phyloP scores from a whole-genome alignment of 768 basidiomycete species.

The Udeniomyces megalosporus region DNA sequence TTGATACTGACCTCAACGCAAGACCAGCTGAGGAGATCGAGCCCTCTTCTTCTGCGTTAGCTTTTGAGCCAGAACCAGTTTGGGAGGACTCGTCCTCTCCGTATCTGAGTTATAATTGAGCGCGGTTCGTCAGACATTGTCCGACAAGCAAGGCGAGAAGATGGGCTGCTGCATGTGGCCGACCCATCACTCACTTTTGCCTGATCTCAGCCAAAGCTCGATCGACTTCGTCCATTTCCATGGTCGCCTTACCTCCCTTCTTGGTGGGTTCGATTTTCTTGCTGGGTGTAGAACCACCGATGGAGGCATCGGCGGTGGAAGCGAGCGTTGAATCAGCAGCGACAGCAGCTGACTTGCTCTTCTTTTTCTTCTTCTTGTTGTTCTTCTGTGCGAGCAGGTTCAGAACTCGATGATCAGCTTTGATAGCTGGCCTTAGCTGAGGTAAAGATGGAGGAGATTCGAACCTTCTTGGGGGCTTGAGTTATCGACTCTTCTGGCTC shows the following conservation, averaged over 20 bases:
- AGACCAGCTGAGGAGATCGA: constrained; percentile 13
- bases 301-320: not conserved
- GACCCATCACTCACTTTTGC: constrained; percentile 40
- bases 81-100: constrained; percentile 11
- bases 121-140: not conserved
- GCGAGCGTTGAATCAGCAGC: not conserved
- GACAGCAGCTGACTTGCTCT: not conserved
- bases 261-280: not conserved
- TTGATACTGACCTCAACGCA: constrained; percentile 17
- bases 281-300: not conserved
- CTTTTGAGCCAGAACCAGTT: no score
- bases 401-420: not conserved
- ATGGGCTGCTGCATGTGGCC: constrained; percentile 14
- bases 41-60: not conserved
- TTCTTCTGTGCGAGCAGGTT: constrained; percentile 18
- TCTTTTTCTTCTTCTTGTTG: constrained; percentile 26
- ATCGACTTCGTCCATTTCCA: constrained; percentile 56
- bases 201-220: constrained; percentile 70
- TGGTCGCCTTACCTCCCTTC: constrained; percentile 4
- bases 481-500: constrained; percentile 33
- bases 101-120: constrained; percentile 31
- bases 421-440: not conserved
- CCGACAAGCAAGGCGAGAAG: no score
- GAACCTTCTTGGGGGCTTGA: constrained; percentile 21
- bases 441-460: not conserved